Base-by-base conservation (phyloP, 495 filamentous ascomycete species). In the Parathielavia hyrcaniae region DNA sequence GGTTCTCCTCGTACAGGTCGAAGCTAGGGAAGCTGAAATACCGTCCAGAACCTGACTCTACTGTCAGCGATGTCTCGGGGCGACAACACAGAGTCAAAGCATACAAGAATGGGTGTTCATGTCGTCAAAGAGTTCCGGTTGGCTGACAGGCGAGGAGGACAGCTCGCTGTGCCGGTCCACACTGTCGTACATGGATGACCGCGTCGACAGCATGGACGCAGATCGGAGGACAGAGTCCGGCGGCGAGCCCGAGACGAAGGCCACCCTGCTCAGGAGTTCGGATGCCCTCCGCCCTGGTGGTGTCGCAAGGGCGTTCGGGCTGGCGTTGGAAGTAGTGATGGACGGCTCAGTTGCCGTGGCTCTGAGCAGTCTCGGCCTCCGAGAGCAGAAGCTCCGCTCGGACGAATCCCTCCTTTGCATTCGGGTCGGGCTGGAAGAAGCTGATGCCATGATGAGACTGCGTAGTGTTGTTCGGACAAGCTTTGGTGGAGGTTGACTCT, bases 1-100 rank as follows among this genome's bases (percentile, higher is more conserved):
- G 71, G 50, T 65, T 69, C 14, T 64, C 69, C 39, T 75, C 74
- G 67, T 76, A 78, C 46, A 70, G 64, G 50, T 82, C 79, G 61
- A 81, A 81, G 69, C 76, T 81, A 17, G 79, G 79, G 65, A 82
- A 82, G 71, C 78, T 81, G 55, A 80, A 78, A 58, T 82, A 82
- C 48, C 76, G 72, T 13, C 66, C 75, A 10, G 71, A 71, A 23
- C 64, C 73, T 75, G 55, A 17, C 22, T 20, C 51, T 20, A 45
- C 26, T 23, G 65, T 65, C 46, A 70, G 66, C 46, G 43, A 14
- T 20, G 6, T 22, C 12, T 11, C 1, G 20, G 32, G 41, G 22
- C 14, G 16, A 53, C 23, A 40, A 39, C n/a, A 22, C 0, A 2
- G n/a, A 35, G 4, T 4, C 26, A 4, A 53, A 20, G 58, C 69